phyloP scores from a whole-genome alignment of 768 basidiomycete species.

The Amanita thiersii region DNA sequence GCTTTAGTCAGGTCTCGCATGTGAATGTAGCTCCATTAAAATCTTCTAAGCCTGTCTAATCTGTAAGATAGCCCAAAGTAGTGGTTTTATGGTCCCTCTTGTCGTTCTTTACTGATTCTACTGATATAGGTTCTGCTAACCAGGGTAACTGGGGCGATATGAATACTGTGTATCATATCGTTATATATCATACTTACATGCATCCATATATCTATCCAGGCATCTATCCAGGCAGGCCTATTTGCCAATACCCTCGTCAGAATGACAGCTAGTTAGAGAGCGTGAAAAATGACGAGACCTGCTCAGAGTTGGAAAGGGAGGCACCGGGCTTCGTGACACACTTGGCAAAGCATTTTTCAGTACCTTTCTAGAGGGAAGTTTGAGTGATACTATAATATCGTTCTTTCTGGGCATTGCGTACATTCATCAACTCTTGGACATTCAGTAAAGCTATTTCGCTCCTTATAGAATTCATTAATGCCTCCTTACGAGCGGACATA shows the following conservation, averaged over 20 bases:
- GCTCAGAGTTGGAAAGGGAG: conserved; percentile 61
- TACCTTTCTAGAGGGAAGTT: conserved; percentile 52
- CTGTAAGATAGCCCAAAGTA: neutral
- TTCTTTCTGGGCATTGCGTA: conserved; percentile 22
- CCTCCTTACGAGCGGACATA: conserved; percentile 39
- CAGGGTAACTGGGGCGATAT: conserved; percentile 53
- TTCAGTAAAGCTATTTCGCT: conserved; percentile 66
- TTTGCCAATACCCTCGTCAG: too few species aligned
- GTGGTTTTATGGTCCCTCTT: conserved; percentile 15
- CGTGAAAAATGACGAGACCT: conserved; percentile 32
- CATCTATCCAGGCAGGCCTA: conserved; percentile 73
- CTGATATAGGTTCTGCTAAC: conserved; percentile 62
- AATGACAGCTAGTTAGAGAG: conserved; percentile 7
- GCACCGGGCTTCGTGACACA: conserved; percentile 71
- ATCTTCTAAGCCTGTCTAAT: too few species aligned
- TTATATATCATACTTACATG: conserved; percentile 45
- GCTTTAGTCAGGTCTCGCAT: too few species aligned
- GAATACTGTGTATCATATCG: neutral
- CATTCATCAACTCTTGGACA: conserved; percentile 78
- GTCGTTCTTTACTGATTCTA: conserved; percentile 49
- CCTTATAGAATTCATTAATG: conserved; percentile 55
- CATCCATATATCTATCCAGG: conserved; percentile 78
- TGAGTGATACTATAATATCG: conserved; percentile 1
- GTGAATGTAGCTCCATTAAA: too few species aligned
- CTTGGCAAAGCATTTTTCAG: conserved; percentile 69